These are phyloP conservation scores for Smittium mucronatum DNA, from an alignment of 371 early-diverging fungal genomes.

Conservation along the genomic window DNA sequence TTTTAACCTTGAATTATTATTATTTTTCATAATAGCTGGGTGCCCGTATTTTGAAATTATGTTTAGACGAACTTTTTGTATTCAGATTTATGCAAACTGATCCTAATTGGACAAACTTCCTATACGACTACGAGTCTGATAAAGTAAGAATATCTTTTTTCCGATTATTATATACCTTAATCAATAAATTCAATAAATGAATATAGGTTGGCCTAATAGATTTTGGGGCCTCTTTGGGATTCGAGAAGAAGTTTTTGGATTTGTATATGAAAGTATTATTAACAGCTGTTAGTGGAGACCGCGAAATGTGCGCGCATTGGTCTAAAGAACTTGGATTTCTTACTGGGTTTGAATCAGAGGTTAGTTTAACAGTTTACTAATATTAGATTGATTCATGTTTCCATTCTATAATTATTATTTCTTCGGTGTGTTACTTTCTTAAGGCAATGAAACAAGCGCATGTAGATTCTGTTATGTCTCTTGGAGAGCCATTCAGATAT, in stretches of 20 bases:
- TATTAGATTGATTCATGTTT: neutral
- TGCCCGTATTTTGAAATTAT: slow-evolving; percentile 53
- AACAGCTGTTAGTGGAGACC: slow-evolving; percentile 60
- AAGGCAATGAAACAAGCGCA: slow-evolving; percentile 73
- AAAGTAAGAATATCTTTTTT: slow-evolving; percentile 26
- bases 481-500: slow-evolving; percentile 75
- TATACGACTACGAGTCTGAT: slow-evolving; percentile 53
- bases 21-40: slow-evolving; percentile 32
- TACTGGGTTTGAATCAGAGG: slow-evolving; percentile 80
- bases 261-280: slow-evolving; percentile 60
- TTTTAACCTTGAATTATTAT: too few relatives aligned
- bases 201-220: slow-evolving; percentile 64
- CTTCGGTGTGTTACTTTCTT: neutral
- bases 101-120: slow-evolving; percentile 96
- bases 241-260: slow-evolving; percentile 54
- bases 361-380: neutral
- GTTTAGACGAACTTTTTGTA: slow-evolving; percentile 78
- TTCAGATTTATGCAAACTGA: slow-evolving; percentile 97
- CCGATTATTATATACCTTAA: slow-evolving; percentile 11
- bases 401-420: slow-evolving; percentile 7
- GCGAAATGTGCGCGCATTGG: slow-evolving; percentile 56
- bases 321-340: slow-evolving; percentile 78
- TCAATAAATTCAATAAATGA: slow-evolving; percentile 2
- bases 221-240: slow-evolving; percentile 89
- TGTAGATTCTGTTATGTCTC: slow-evolving; percentile 68